Percentiles rank a stretch among this genome's conserved stretches.
These are phyloP conservation scores for Saprolegnia parasitica DNA, from an alignment of 352 stramenopile genomes.

Conservation along the genomic window DNA sequence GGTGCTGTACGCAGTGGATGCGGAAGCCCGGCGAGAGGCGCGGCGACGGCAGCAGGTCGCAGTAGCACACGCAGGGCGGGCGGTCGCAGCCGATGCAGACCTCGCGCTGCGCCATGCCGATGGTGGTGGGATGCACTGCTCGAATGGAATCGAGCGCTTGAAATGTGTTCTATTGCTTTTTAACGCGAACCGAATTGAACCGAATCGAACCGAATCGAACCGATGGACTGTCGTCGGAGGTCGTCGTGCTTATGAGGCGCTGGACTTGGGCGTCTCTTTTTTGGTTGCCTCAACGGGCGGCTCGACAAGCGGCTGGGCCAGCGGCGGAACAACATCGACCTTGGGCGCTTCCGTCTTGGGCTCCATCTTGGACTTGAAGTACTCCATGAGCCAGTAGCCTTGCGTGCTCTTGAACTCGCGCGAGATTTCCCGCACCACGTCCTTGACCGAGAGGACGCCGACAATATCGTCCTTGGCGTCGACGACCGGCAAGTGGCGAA, in stretches of 20 bases:
- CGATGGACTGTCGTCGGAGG: too few species aligned
- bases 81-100: conserved; percentile 11
- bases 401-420: conserved; percentile 65
- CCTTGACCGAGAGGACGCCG: conserved; percentile 78
- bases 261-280: neutral
- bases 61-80: conserved; percentile 24
- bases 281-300: neutral
- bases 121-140: neutral
- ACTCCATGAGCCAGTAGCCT: conserved; percentile 79
- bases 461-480: conserved; percentile 67
- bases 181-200: too few species aligned
- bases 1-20: conserved; percentile 25
- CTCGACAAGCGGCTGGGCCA: neutral
- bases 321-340: conserved; percentile 10
- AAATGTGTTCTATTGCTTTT: too few species aligned
- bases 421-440: conserved; percentile 81
- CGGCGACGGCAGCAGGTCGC: conserved; percentile 12
- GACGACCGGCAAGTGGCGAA: conserved; percentile 79
- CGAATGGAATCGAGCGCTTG: neutral
- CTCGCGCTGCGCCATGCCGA: neutral
- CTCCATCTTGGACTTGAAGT: conserved; percentile 72
- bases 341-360: conserved; percentile 41
- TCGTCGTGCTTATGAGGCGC: neutral
- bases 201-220: too few species aligned
- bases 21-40: neutral